These are phyloP conservation scores for Sabuloglossum arenarium DNA, from an alignment of 495 filamentous ascomycete species.

Conservation along the genomic window DNA sequence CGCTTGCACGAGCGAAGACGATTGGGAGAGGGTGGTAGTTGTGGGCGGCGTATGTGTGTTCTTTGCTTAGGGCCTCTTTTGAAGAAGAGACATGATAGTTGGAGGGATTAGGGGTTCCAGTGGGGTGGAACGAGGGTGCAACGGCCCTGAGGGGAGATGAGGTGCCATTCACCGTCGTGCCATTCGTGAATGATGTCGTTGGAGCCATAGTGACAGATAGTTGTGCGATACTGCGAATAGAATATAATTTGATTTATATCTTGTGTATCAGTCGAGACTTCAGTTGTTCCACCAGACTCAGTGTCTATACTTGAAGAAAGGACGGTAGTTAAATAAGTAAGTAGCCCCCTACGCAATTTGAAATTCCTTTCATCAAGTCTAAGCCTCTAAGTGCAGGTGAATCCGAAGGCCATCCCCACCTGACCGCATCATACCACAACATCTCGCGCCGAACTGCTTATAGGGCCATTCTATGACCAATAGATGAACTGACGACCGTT, in stretches of 20 bases:
- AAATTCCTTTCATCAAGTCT: conserved; percentile 8
- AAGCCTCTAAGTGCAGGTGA: conserved; percentile 51
- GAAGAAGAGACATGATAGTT: conserved; percentile 66
- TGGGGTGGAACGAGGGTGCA: conserved; percentile 29
- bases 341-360: neutral
- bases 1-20: conserved; percentile 65
- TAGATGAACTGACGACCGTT: neutral
- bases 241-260: neutral
- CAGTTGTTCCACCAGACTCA: too few species aligned
- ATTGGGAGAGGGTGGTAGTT: conserved; percentile 97
- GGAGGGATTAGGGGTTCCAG: conserved; percentile 22
- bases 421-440: conserved; percentile 5
- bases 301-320: too few species aligned
- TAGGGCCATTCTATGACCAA: conserved; percentile 1
- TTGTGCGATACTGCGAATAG: too few species aligned
- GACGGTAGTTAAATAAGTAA: neutral
- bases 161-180: conserved; percentile 11
- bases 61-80: conserved; percentile 53
- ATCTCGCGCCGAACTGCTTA: conserved; percentile 1
- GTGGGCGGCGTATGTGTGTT: conserved; percentile 78
- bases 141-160: conserved; percentile 21
- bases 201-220: conserved; percentile 5
- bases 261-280: neutral
- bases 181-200: conserved; percentile 13
- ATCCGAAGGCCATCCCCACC: conserved; percentile 15